A percentile compares a stretch with the other conserved stretches of the same genome.
Conservation (phyloP, 179 eudicot genomes). For the Amaranthus tricolor region DNA sequence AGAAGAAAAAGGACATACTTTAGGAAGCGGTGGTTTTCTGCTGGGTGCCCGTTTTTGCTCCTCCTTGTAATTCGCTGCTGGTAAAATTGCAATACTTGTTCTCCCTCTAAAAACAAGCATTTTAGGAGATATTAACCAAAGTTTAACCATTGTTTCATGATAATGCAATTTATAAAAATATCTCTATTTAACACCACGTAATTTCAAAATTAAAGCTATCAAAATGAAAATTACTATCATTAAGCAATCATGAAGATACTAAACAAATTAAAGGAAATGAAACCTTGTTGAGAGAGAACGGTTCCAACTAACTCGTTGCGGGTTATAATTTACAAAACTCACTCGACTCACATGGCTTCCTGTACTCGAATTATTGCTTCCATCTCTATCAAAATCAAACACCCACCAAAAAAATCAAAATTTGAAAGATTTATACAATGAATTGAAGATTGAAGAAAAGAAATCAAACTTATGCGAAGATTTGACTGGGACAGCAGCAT, state of each 20-base stretch:
- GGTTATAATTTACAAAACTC: slow-evolving; percentile 40
- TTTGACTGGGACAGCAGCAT: slow-evolving; percentile 12
- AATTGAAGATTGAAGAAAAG: background rate
- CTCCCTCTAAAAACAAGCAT: slow-evolving; percentile 63
- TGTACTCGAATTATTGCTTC: slow-evolving; percentile 40
- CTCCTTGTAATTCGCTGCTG: slow-evolving; percentile 40
- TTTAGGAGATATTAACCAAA: background rate
- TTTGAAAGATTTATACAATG: background rate
- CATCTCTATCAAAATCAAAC: slow-evolving; percentile 14
- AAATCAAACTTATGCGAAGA: slow-evolving; percentile 19
- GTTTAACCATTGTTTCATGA: background rate
- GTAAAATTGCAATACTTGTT: slow-evolving; percentile 65
- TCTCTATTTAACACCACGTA: background rate
- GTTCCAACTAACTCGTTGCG: slow-evolving; percentile 71
- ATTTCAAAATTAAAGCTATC: background rate
- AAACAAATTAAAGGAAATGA: background rate
- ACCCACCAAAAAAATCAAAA: background rate
- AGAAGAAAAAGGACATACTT: slow-evolving; percentile 36
- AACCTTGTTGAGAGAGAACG: slow-evolving; percentile 92
- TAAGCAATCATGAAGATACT: background rate
- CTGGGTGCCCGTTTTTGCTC: slow-evolving; percentile 51
- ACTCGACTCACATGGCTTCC: slow-evolving; percentile 37
- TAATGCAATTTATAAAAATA: background rate
- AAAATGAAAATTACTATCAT: background rate
- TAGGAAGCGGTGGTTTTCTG: slow-evolving; percentile 83